Percentiles rank a stretch among this genome's conserved stretches.
These are phyloP conservation scores for Microcyclospora pomicola DNA, from an alignment of 2,329 filamentous ascomycete species.

Conservation along the genomic window DNA sequence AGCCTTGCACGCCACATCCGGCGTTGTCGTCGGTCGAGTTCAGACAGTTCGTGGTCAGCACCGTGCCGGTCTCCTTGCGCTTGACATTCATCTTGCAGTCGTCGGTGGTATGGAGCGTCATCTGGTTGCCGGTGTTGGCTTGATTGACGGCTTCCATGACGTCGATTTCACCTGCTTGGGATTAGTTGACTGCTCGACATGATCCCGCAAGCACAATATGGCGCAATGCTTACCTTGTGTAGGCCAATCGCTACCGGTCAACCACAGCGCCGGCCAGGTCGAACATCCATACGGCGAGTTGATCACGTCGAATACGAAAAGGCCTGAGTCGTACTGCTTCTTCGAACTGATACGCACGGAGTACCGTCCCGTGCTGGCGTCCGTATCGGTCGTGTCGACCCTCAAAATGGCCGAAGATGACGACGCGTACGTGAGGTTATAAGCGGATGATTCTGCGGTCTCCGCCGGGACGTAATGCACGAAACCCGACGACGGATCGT, in stretches of 20 bases:
- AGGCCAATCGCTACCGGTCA: slow-evolving; percentile 23
- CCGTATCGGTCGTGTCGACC: slow-evolving; percentile 16
- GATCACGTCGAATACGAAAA: slow-evolving; percentile 24
- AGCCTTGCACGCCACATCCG: slow-evolving; percentile 18
- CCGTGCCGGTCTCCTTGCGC: slow-evolving; percentile 18
- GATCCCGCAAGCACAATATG: not conserved
- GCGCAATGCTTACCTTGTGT: slow-evolving; percentile 8
- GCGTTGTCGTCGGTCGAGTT: slow-evolving; percentile 14
- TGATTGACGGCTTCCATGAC: slow-evolving; percentile 24
- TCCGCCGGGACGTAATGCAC: slow-evolving; percentile 31
- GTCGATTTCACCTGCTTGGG: slow-evolving; percentile 15
- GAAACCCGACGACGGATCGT: slow-evolving; percentile 37
- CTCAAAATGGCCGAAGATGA: slow-evolving; percentile 14
- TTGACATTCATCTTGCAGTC: slow-evolving; percentile 20
- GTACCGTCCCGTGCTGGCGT: slow-evolving; percentile 18
- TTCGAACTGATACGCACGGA: slow-evolving; percentile 24
- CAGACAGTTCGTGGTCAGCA: slow-evolving; percentile 16
- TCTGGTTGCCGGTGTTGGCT: slow-evolving; percentile 8
- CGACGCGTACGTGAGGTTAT: slow-evolving; percentile 20
- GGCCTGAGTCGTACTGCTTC: slow-evolving; percentile 22
- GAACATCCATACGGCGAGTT: slow-evolving; percentile 24
- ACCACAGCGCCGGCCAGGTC: slow-evolving; percentile 28
- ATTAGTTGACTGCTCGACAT: not conserved
- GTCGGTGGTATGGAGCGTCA: slow-evolving; percentile 18
- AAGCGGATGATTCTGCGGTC: slow-evolving; percentile 10